phyloP scores from a whole-genome alignment of 2,329 filamentous ascomycete species.

The Talaromyces sp. region DNA sequence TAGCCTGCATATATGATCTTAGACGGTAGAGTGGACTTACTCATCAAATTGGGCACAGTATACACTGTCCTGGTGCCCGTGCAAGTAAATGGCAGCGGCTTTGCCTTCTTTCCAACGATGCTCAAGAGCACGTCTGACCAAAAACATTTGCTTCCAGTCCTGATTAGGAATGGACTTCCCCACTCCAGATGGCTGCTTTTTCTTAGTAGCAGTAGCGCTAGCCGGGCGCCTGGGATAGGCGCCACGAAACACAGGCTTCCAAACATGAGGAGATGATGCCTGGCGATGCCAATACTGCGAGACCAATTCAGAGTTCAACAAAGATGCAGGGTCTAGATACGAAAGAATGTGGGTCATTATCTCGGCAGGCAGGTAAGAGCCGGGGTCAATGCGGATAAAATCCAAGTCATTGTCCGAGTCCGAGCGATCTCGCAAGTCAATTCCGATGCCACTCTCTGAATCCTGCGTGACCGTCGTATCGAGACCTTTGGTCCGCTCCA shows the following conservation, averaged over 20 bases:
- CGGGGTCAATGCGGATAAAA: slow-evolving; percentile 52
- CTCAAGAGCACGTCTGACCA: slow-evolving; percentile 74
- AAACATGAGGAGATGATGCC: slow-evolving; percentile 61
- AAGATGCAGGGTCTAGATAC: slow-evolving; percentile 60
- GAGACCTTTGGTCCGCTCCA: slow-evolving; percentile 32
- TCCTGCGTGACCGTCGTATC: slow-evolving; percentile 41
- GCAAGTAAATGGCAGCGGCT: slow-evolving; percentile 82
- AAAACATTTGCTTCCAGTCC: slow-evolving; percentile 85
- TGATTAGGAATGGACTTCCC: slow-evolving; percentile 62
- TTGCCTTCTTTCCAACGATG: slow-evolving; percentile 77
- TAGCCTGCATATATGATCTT: slow-evolving; percentile 29
- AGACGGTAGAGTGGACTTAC: slow-evolving; percentile 52
- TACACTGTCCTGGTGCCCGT: slow-evolving; percentile 92
- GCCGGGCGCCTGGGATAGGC: slow-evolving; percentile 53
- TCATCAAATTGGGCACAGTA: slow-evolving; percentile 99
- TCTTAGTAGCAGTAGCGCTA: slow-evolving; percentile 36
- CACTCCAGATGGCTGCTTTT: slow-evolving; percentile 57
- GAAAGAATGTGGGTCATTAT: slow-evolving; percentile 62
- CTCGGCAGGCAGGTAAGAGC: slow-evolving; percentile 60
- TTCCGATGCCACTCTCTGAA: slow-evolving; percentile 54
- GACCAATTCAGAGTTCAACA: slow-evolving; percentile 59
- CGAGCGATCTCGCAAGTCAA: slow-evolving; percentile 44
- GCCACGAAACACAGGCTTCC: slow-evolving; percentile 63
- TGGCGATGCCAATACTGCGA: slow-evolving; percentile 60
- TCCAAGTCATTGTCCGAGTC: slow-evolving; percentile 40